phyloP scores from a whole-genome alignment of 1,284 basidiomycete species.

The Sporisorium graminicola region DNA sequence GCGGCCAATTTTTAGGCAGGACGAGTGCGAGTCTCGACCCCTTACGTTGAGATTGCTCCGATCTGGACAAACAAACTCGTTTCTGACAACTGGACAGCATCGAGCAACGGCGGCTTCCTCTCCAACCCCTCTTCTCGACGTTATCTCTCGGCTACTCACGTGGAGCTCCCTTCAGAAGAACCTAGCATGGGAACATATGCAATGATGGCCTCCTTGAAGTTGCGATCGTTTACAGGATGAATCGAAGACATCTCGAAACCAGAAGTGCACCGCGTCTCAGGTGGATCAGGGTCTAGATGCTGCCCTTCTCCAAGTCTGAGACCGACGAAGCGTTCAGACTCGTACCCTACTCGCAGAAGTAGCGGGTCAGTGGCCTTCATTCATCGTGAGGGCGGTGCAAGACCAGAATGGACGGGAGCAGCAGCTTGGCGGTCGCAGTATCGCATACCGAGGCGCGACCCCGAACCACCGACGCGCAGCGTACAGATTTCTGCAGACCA shows the following conservation, averaged over 20 bases:
- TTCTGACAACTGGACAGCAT: background rate
- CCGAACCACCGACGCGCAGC: slow-evolving; percentile 48
- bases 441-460: slow-evolving; percentile 26
- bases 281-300: too few species aligned
- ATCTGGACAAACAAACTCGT: background rate
- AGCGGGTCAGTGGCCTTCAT: background rate
- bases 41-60: background rate
- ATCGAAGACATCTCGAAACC: too few species aligned
- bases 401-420: background rate
- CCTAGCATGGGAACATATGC: too few species aligned
- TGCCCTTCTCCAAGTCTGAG: too few species aligned
- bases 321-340: too few species aligned
- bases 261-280: background rate
- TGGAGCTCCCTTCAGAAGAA: background rate
- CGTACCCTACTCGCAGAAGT: too few species aligned
- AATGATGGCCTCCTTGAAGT: background rate
- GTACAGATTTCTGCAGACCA: slow-evolving; percentile 17
- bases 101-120: background rate
- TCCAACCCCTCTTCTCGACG: background rate
- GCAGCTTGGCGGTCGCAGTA: background rate
- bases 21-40: background rate
- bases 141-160: too few species aligned
- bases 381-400: too few species aligned
- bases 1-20: background rate
- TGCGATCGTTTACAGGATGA: too few species aligned